Evolutionary conservation across 163 green algal species (phyloP), one percentile per base, ranked within the genome.

Genomic region (Scenedesmus sp.): DNA sequence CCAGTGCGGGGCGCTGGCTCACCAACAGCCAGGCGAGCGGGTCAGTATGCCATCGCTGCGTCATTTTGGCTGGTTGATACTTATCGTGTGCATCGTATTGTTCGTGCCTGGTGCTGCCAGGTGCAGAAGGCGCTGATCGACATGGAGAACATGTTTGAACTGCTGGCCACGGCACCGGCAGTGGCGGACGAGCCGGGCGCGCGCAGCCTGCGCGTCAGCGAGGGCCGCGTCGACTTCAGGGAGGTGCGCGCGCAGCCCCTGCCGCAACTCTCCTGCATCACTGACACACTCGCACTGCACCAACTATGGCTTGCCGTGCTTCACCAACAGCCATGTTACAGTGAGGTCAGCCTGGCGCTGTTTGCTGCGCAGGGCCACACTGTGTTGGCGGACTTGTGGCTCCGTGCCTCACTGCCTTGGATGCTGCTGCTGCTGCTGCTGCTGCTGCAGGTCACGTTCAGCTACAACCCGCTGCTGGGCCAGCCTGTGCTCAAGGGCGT

Each of bases 91-190:
- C 43, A 24, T 7, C 13, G 37, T 83, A 10, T 0, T 43, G 13
- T 46, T 43, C 22, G 9, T 7, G 56, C 73, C 53, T 53, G 37
- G 9, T 26, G 12, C 35, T 37, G 20, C n/a, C 79, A 91, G 88
- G 95, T 97, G 76, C 72, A 96, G 76, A 93, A 95, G 85, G 88
- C 94, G 35, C 91, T 97, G 81, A 95, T 98, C 22, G 96, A 98
- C 92, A 96, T 97, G 95, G 96, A 98, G 92, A 97, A 97, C 92
- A 96, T 98, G 86, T 93, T 96, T 89, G 92, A 95, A 82, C 93
- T 97, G 73, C 90, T 97, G 33, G 86, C 86, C 26, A 91, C 91
- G 24, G 5, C 35, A 4, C 46, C 84, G 7, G 80, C n/a, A 24
- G 91, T 96, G 37, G 3, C 42, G 40, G 93, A 96, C 76, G 92